A percentile compares a stretch with the other conserved stretches of the same genome.
Conservation (phyloP, 2,329 filamentous ascomycete genomes). For the Plectosphaerella plurivora region DNA sequence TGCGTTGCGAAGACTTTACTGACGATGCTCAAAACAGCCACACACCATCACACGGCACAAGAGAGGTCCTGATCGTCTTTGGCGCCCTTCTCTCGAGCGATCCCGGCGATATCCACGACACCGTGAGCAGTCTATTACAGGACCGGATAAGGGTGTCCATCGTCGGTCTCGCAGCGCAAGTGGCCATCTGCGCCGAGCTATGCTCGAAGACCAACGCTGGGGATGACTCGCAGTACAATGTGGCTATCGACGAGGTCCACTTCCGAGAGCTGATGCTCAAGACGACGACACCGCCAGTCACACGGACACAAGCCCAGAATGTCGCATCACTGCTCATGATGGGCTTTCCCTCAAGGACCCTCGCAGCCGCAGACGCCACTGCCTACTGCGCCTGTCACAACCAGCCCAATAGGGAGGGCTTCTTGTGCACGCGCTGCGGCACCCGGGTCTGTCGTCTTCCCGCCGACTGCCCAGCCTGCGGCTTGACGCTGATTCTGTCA, state of each 20-base stretch:
- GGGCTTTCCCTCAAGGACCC: conserved; percentile 88
- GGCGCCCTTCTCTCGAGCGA: conserved; percentile 88
- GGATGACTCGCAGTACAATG: conserved; percentile 69
- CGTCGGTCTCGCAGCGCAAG: conserved; percentile 84
- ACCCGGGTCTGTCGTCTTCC: conserved; percentile 88
- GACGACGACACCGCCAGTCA: conserved; percentile 83
- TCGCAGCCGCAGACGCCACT: conserved; percentile 59
- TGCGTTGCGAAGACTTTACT: conserved; percentile 1
- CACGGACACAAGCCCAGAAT: conserved; percentile 57
- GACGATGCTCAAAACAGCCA: conserved; percentile 49
- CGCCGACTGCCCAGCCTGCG: conserved; percentile 85
- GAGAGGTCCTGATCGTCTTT: conserved; percentile 88
- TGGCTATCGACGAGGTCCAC: conserved; percentile 73
- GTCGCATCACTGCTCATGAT: conserved; percentile 80
- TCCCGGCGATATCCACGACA: conserved; percentile 92
- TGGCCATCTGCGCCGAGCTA: conserved; percentile 88
- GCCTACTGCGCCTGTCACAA: conserved; percentile 91
- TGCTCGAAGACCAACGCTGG: conserved; percentile 83
- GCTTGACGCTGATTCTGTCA: conserved; percentile 87
- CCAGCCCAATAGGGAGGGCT: conserved; percentile 75
- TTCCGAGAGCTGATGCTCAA: conserved; percentile 86
- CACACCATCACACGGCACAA: conserved; percentile 85
- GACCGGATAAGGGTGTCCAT: conserved; percentile 86
- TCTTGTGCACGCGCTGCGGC: conserved; percentile 83
- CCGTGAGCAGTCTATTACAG: conserved; percentile 70